Conservation (phyloP, 176 grass and related monocot species). For the Phyllostachys edulis region DNA sequence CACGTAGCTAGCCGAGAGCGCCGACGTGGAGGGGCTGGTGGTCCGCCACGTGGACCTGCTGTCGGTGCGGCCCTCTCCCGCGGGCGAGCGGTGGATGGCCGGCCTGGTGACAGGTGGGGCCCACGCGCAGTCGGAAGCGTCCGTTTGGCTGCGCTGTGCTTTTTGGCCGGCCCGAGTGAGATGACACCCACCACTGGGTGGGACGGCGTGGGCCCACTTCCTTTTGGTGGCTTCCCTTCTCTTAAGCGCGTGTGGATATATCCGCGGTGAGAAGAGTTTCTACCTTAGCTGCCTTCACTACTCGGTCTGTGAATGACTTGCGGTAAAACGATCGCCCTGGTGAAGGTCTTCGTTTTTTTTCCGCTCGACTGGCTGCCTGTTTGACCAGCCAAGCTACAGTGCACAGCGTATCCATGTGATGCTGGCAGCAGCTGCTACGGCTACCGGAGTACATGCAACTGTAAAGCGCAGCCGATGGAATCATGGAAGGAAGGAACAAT, state of each 20-base stretch:
- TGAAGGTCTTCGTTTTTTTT: background rate
- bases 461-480: background rate
- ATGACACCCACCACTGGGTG: background rate
- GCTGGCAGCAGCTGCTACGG: background rate
- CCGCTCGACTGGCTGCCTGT: background rate
- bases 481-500: background rate
- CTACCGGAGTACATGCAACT: background rate
- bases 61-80: slow-evolving; percentile 45
- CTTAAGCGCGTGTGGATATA: background rate
- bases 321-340: no score
- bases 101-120: background rate
- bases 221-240: background rate
- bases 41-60: slow-evolving; percentile 18
- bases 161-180: background rate
- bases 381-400: background rate
- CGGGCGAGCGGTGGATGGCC: background rate
- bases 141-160: background rate
- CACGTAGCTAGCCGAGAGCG: slow-evolving; percentile 16
- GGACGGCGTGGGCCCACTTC: background rate
- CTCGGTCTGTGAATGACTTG: background rate
- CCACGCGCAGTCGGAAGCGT: background rate
- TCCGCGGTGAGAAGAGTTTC: background rate
- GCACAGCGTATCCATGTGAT: background rate
- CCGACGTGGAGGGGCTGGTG: slow-evolving; percentile 7
- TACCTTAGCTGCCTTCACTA: background rate